Percentiles rank a stretch among this genome's conserved stretches.
phyloP scores from a whole-genome alignment of 352 stramenopile species.

The Thraustochytrium striatum region DNA sequence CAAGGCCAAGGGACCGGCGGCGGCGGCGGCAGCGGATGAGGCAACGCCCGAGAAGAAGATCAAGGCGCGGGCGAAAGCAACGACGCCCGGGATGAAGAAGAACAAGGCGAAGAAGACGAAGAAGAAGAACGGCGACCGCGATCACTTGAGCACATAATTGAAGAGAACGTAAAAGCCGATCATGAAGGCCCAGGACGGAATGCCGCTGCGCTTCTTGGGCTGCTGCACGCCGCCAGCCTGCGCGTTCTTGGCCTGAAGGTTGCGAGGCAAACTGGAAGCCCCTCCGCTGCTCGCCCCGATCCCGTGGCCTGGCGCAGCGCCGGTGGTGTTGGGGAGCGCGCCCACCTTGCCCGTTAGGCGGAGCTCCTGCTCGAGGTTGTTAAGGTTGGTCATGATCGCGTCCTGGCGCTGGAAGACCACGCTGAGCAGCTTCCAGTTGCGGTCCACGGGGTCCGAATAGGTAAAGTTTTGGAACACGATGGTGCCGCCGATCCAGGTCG shows the following conservation, averaged over 20 bases:
- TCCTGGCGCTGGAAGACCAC: not conserved
- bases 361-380: not conserved
- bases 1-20: too few relatives aligned
- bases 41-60: too few relatives aligned
- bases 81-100: too few relatives aligned
- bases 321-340: not conserved
- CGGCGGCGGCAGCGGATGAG: too few relatives aligned
- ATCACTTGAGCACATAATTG: slow-evolving; percentile 41
- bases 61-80: too few relatives aligned
- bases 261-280: not conserved
- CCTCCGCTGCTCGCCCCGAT: not conserved
- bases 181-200: slow-evolving; percentile 34
- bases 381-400: not conserved
- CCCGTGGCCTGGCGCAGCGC: not conserved
- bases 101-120: too few relatives aligned
- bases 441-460: not conserved
- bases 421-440: slow-evolving; percentile 24
- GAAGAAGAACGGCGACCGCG: not conserved
- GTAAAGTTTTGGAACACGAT: slow-evolving; percentile 37
- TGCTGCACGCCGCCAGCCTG: not conserved
- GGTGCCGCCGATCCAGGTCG: slow-evolving; percentile 38
- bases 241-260: not conserved
- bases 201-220: not conserved
- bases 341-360: not conserved
- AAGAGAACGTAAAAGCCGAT: slow-evolving; percentile 45